A percentile compares a stretch with the other conserved stretches of the same genome.
These are phyloP conservation scores for Gossypium trilobum DNA, from an alignment of 441 rosid genomes.

Conservation along the genomic window DNA sequence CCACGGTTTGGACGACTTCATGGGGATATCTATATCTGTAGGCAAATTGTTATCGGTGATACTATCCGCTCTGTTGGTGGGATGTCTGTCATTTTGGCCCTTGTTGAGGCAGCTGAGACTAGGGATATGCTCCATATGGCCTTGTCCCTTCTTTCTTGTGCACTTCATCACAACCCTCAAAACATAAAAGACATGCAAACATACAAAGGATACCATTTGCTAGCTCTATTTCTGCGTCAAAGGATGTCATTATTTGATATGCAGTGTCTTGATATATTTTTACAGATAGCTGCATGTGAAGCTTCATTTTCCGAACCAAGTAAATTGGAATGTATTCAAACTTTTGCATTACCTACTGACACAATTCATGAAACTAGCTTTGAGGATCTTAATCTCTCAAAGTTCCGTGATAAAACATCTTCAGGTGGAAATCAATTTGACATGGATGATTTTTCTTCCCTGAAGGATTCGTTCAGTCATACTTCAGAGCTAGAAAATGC, in stretches of 20 bases:
- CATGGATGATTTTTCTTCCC: slow-evolving; percentile 87
- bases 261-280: slow-evolving; percentile 94
- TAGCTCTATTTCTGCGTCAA: slow-evolving; percentile 87
- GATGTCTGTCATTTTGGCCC: slow-evolving; percentile 78
- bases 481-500: slow-evolving; percentile 86
- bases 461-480: slow-evolving; percentile 86
- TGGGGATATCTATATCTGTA: slow-evolving; percentile 78
- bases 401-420: slow-evolving; percentile 73
- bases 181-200: slow-evolving; percentile 94
- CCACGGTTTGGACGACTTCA: slow-evolving; percentile 93
- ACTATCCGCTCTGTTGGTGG: slow-evolving; percentile 91
- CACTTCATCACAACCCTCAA: slow-evolving; percentile 94
- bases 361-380: slow-evolving; percentile 61
- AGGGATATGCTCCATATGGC: slow-evolving; percentile 99
- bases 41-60: slow-evolving; percentile 88
- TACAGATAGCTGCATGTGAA: slow-evolving; percentile 98
- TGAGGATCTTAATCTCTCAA: slow-evolving; percentile 74
- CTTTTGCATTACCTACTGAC: slow-evolving; percentile 41
- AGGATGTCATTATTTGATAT: slow-evolving; percentile 88
- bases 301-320: slow-evolving; percentile 96
- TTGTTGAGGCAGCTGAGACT: slow-evolving; percentile 93
- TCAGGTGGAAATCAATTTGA: slow-evolving; percentile 94
- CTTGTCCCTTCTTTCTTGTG: slow-evolving; percentile 79
- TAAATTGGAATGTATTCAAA: slow-evolving; percentile 46
- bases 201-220: slow-evolving; percentile 95